Base-by-base conservation (phyloP, 2,329 filamentous ascomycete species). In the Beauveria rudraprayagi region DNA sequence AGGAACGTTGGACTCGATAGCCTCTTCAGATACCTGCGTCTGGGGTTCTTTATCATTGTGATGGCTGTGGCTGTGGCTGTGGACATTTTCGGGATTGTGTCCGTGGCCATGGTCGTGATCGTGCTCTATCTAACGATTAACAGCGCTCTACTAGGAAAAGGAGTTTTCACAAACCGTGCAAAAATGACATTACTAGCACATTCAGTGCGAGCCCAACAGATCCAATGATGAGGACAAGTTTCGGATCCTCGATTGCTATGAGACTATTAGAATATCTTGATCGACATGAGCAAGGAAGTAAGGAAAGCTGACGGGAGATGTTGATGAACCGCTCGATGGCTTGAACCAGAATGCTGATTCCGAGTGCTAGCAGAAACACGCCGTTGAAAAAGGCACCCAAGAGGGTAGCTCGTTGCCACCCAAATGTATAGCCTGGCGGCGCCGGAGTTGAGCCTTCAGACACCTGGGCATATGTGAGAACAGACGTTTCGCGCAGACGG, bases 301-400 rank as follows among this genome's bases (percentile, higher is more conserved):
- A 37, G 34, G 34, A 37, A 14, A 5, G 70, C 77, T 63, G 68
- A 84, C 82, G 72, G 63, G 83, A 71, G 3, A 87, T 69, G 3
- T 79, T 75, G 22, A 87, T 77, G 67, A 90, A 90, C 41, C 88
- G 78, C 71, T 92, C 87, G 56, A 92, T 79, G 0, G 88, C 86
- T 68, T 92, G 89, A 3, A 92, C 74, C 40, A 88, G 80, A 55
- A 92, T 89, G 70, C 87, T 90, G 41, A 91, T 72, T 1, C 87
- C 87, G 2, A 92, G 75, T 1, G 87, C 88, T 17, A 91, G 72
- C 1, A 92, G 78, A 62, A 92, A 89, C 1, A 87, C 85, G 16
- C 89, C 89, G 67, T 92, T 92, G 79, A 92, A 92, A 72, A 92
- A 92, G 24, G 88, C 87, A 5, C 89, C 89, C 0, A 92, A 77